Evolutionary conservation across 352 stramenopile species (phyloP), one percentile per base, ranked within the genome.

Genomic region (Thraustochytrium striatum): DNA sequence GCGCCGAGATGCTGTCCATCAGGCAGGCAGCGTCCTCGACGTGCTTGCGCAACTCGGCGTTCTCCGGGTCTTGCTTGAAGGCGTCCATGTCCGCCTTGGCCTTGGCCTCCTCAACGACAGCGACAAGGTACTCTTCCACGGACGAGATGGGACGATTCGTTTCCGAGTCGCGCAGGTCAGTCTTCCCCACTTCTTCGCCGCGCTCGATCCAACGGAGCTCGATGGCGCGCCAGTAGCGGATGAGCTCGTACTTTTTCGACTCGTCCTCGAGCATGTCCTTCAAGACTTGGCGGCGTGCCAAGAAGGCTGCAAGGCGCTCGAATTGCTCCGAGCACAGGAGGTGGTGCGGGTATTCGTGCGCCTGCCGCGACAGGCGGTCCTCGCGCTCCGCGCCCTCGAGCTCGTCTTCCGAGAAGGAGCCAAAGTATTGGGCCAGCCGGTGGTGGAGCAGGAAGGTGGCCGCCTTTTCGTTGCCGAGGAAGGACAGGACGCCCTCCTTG

Each of bases 161-260:
- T 2, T 36, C 65, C 16, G 65, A 41, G 25, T 55, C 47, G 16
- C 16, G 16, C 16, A 55, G 47, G n/a, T n/a, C n/a, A n/a, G n/a
- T n/a, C 16, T 16, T 25, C 47, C 25, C 47, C 25, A 25, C 47
- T 55, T 55, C 47, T 55, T 55, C 47, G 47, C 16, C 25, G 25
- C 52, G 43, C 3, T 8, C n/a, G 28, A 11, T 44, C 65, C 65
- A 75, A 8, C 28, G 21, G 19, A 41, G 28, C 13, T 70, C 65
- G 50, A 75, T 41, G 7, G 65, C 65, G 35, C 65, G 43, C 65
- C 65, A 75, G 52, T 75, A 75, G 30, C 41, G 11, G 32, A 75
- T 41, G 11, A 75, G 52, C 44, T 75, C 65, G 65, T 75, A 75
- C 65, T 75, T 75, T 5, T 70, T 70, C 16, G 65, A 72, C 65